Conservation (phyloP, 2,329 filamentous ascomycete species). For the Diaporthe ampelina region DNA sequence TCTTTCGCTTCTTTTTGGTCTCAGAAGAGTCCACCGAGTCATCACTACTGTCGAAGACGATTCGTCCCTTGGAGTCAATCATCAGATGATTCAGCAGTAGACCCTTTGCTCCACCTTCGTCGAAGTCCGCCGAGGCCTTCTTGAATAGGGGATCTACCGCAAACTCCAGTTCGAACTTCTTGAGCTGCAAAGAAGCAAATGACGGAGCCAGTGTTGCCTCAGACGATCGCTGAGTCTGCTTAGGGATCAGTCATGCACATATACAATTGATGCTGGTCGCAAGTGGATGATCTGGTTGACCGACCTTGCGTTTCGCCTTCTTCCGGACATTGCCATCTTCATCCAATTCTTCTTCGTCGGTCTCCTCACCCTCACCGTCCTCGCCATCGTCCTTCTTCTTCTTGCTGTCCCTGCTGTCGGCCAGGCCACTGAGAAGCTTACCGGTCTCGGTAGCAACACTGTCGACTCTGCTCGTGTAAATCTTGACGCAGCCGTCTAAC, state of each 20-base stretch:
- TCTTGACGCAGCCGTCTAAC: constrained; percentile 97
- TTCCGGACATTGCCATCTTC: constrained; percentile 69
- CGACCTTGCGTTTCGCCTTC: constrained; percentile 59
- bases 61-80: constrained; percentile 91
- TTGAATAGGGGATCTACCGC: constrained; percentile 99
- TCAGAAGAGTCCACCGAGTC: constrained; percentile 73
- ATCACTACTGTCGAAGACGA: constrained; percentile 98
- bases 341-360: constrained; percentile 71
- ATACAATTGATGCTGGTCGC: constrained; percentile 27
- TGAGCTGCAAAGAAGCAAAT: constrained; percentile 89
- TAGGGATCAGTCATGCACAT: constrained; percentile 41
- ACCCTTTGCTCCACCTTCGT: constrained; percentile 97
- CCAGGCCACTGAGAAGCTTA: constrained; percentile 91
- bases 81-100: constrained; percentile 95
- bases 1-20: constrained; percentile 54
- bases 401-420: constrained; percentile 85
- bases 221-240: constrained; percentile 79
- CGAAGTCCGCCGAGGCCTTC: constrained; percentile 97
- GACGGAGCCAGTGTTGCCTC: constrained; percentile 94
- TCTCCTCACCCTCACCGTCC: constrained; percentile 78
- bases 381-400: constrained; percentile 76
- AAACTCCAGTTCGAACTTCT: constrained; percentile 98
- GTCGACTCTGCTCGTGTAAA: constrained; percentile 98
- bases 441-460: constrained; percentile 98
- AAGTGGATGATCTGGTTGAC: constrained; percentile 44